These are phyloP conservation scores for Metarhizium anisopliae DNA, from an alignment of 2,329 filamentous ascomycete species.

Conservation along the genomic window DNA sequence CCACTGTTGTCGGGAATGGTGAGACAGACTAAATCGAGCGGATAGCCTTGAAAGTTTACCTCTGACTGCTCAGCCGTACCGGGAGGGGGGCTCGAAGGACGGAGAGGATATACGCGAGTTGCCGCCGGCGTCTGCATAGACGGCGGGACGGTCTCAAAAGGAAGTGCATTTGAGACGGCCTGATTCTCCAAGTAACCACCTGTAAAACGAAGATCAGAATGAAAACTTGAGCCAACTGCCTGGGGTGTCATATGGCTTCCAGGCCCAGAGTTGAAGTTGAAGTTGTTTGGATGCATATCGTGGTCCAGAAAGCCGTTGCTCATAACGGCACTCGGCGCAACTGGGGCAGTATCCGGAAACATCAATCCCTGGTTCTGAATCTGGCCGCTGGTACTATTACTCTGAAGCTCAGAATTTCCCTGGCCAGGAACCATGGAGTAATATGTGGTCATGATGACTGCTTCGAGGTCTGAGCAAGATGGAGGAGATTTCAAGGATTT, in stretches of 20 bases:
- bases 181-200: not conserved
- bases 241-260: not conserved
- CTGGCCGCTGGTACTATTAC: not conserved
- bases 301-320: not conserved
- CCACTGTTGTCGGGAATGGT: conserved; percentile 10
- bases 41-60: conserved; percentile 8
- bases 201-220: not conserved
- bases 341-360: not conserved
- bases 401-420: not conserved
- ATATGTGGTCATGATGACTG: not conserved
- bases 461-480: not conserved
- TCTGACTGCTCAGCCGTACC: not conserved
- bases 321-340: not conserved
- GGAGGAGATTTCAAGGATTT: not conserved
- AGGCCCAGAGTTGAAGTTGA: not conserved
- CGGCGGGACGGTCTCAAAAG: not conserved
- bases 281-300: not conserved
- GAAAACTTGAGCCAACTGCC: not conserved
- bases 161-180: not conserved
- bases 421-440: not conserved
- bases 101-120: not conserved
- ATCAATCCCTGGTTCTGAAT: not conserved
- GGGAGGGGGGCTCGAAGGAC: not conserved
- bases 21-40: conserved; percentile 13
- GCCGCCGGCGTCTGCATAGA: not conserved